phyloP scores from a whole-genome alignment of 2,329 filamentous ascomycete genomes.

The Pseudogymnoascus verrucosus region DNA sequence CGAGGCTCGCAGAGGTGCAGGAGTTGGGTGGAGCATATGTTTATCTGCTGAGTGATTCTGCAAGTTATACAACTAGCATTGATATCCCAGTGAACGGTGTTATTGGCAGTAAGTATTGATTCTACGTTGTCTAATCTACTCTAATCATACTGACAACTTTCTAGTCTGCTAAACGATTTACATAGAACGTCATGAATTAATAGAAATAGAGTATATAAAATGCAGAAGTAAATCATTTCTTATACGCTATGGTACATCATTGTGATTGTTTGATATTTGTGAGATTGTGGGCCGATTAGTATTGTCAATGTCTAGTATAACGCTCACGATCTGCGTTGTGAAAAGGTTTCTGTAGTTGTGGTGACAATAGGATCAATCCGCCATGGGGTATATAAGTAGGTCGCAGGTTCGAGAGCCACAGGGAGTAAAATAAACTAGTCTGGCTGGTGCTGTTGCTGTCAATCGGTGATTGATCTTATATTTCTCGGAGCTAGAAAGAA shows the following conservation, averaged over 20 bases:
- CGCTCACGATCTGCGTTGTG: neutral
- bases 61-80: conserved; percentile 31
- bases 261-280: neutral
- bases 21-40: conserved; percentile 31
- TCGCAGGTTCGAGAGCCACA: neutral
- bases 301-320: neutral
- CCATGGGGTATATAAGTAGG: neutral
- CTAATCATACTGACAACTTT: neutral
- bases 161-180: neutral
- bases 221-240: neutral
- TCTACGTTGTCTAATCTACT: neutral
- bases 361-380: neutral
- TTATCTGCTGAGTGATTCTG: conserved; percentile 25
- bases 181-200: neutral
- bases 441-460: neutral
- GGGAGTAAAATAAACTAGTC: no score
- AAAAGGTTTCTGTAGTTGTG: neutral
- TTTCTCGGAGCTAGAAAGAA: neutral
- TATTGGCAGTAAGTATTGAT: neutral
- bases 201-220: neutral
- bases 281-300: neutral
- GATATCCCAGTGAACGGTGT: conserved; percentile 32
- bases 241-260: neutral
- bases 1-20: conserved; percentile 41
- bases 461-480: neutral